phyloP scores from a whole-genome alignment of 2,329 filamentous ascomycete species.

The Talaromyces marneffei region DNA sequence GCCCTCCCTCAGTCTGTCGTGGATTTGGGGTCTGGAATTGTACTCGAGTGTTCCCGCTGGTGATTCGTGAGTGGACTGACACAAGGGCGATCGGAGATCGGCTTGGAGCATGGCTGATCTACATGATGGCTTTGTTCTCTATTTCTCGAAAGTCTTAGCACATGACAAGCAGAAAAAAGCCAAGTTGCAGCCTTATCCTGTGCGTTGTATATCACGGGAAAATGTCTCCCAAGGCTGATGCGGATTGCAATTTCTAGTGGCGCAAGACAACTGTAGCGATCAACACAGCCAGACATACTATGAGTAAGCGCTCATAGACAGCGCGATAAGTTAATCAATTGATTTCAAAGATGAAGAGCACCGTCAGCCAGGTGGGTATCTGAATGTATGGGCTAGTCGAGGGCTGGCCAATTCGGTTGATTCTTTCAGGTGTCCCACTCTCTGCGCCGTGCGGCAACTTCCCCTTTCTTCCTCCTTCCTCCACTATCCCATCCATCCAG shows the following conservation, averaged over 20 bases:
- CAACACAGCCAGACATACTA: not conserved
- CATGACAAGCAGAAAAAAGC: too few relatives aligned
- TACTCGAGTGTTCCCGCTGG: not conserved
- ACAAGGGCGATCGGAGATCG: conserved; percentile 3
- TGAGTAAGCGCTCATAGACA: too few relatives aligned
- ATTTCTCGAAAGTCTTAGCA: not conserved
- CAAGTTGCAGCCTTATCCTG: not conserved
- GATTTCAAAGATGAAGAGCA: not conserved
- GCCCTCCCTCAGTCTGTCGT: not conserved
- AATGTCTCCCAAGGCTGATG: not conserved
- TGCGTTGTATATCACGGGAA: not conserved
- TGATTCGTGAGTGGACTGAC: not conserved
- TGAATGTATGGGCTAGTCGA: not conserved
- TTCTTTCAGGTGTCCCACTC: not conserved
- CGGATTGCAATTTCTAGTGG: not conserved
- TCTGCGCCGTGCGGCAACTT: not conserved
- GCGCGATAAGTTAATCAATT: too few relatives aligned
- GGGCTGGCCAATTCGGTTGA: conserved; percentile 1
- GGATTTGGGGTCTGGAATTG: not conserved
- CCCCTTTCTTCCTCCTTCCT: conserved; percentile 15
- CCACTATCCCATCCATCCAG: conserved; percentile 8
- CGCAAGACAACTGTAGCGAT: not conserved
- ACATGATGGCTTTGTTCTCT: not conserved
- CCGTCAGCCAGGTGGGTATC: not conserved
- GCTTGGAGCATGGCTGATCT: conserved; percentile 1